Conservation (phyloP, 2,329 filamentous ascomycete species). For the Trichothecium roseum region DNA sequence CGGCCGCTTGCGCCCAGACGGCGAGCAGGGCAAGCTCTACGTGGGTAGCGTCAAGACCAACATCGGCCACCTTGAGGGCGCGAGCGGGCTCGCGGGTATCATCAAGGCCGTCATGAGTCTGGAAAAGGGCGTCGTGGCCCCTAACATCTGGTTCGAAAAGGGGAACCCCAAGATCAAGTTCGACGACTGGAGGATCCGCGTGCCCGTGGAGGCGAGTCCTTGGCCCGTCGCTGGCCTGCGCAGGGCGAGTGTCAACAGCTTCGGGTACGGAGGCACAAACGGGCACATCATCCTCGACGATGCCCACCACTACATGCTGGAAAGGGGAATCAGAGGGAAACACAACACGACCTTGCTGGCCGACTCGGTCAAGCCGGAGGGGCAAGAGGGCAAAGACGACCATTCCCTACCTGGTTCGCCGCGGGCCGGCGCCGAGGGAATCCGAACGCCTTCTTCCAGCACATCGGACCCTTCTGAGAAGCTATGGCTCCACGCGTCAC, state of each 20-base stretch:
- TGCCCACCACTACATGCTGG: background rate
- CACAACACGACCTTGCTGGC: background rate
- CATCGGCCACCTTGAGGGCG: slow-evolving; percentile 12
- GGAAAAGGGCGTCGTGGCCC: slow-evolving; percentile 9
- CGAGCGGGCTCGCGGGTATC: slow-evolving; percentile 10
- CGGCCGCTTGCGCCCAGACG: slow-evolving; percentile 1
- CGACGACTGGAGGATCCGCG: background rate
- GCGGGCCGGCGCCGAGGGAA: background rate
- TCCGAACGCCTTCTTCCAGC: no score
- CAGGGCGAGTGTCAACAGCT: slow-evolving; percentile 19
- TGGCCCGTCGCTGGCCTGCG: slow-evolving; percentile 18
- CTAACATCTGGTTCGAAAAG: slow-evolving; percentile 16
- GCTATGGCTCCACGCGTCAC: no score
- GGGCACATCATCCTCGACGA: slow-evolving; percentile 16
- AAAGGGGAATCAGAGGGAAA: background rate
- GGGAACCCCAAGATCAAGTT: no score
- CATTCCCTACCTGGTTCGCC: no score
- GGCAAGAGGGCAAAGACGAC: no score
- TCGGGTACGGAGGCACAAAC: slow-evolving; percentile 25
- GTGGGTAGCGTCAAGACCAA: slow-evolving; percentile 8
- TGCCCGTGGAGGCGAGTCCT: no score
- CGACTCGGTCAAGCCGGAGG: no score
- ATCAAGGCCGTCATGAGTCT: slow-evolving; percentile 9
- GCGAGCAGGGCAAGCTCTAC: background rate
- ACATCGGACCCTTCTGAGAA: no score